A percentile compares a stretch with the other conserved stretches of the same genome.
Conservation (phyloP, 768 basidiomycete species). For the Podaxis sp. region DNA sequence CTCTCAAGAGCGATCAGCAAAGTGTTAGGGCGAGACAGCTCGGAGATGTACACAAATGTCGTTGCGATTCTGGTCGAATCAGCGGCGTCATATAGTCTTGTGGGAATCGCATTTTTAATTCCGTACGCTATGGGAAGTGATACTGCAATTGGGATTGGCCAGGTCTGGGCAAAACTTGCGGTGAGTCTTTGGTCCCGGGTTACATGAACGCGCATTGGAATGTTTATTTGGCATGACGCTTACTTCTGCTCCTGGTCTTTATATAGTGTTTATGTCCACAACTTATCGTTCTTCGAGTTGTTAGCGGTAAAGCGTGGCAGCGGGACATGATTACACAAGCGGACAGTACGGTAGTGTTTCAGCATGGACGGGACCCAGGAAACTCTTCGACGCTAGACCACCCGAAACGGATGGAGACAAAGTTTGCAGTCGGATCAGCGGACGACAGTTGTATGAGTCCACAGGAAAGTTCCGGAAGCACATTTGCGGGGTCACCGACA, state of each 20-base stretch:
- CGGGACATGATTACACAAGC: constrained; percentile 13
- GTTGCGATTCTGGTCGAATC: constrained; percentile 37
- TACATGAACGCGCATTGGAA: background rate
- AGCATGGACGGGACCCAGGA: background rate
- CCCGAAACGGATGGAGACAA: background rate
- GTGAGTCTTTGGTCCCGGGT: constrained; percentile 23
- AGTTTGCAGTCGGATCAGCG: background rate
- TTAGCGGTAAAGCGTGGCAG: constrained; percentile 13
- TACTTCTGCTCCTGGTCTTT: background rate
- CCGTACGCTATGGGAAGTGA: constrained; percentile 33
- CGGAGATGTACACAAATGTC: constrained; percentile 36
- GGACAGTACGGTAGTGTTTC: constrained; percentile 10
- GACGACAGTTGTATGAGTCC: constrained; percentile 2
- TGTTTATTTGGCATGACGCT: background rate
- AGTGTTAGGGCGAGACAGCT: constrained; percentile 29
- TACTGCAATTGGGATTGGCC: constrained; percentile 33
- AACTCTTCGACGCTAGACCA: background rate
- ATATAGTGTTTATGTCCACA: constrained; percentile 14
- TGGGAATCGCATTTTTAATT: constrained; percentile 37
- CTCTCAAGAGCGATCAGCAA: constrained; percentile 19
- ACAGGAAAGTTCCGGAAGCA: constrained; percentile 9
- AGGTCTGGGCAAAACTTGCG: constrained; percentile 40
- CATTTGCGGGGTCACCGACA: constrained; percentile 4
- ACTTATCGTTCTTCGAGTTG: constrained; percentile 14
- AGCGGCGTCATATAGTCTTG: constrained; percentile 36